phyloP scores from a whole-genome alignment of 129 eudicot species.

The Flaveria robusta region DNA sequence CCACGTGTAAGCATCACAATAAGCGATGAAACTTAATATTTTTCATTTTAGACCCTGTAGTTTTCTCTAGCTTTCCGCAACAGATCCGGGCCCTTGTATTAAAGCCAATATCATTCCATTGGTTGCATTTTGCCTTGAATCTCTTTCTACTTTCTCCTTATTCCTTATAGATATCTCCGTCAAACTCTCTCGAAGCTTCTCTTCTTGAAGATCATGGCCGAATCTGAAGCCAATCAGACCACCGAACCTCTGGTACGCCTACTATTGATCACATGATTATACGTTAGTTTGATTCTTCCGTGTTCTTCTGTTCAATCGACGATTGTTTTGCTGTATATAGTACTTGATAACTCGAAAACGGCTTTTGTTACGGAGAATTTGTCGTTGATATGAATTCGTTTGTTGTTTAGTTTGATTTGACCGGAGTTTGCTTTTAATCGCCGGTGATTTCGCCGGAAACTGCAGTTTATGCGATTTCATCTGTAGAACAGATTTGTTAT shows the following conservation, averaged over 20 bases:
- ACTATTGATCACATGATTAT: not conserved
- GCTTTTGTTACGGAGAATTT: not conserved
- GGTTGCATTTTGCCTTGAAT: slow-evolving; percentile 7
- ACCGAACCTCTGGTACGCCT: slow-evolving; percentile 32
- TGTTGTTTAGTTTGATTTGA: not conserved
- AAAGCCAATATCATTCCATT: slow-evolving; percentile 22
- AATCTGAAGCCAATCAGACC: slow-evolving; percentile 41
- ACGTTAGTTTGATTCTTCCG: not conserved
- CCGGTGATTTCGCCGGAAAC: too few species aligned
- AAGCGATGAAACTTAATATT: slow-evolving; percentile 1
- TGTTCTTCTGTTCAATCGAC: not conserved
- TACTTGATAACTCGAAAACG: not conserved
- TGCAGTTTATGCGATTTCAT: too few species aligned
- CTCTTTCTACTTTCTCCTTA: slow-evolving; percentile 1
- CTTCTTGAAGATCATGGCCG: slow-evolving; percentile 45
- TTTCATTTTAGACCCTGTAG: slow-evolving; percentile 23
- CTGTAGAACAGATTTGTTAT: not conserved
- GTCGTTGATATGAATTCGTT: not conserved
- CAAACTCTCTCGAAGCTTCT: slow-evolving; percentile 28
- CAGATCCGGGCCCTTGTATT: slow-evolving; percentile 39
- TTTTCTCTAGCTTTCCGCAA: slow-evolving; percentile 46
- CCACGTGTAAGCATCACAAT: slow-evolving; percentile 30
- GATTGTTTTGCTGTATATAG: not conserved
- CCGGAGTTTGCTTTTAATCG: too few species aligned
- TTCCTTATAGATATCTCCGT: slow-evolving; percentile 22